Conservation (phyloP, 2,329 filamentous ascomycete species). For the Diaporthe aspalathi region DNA sequence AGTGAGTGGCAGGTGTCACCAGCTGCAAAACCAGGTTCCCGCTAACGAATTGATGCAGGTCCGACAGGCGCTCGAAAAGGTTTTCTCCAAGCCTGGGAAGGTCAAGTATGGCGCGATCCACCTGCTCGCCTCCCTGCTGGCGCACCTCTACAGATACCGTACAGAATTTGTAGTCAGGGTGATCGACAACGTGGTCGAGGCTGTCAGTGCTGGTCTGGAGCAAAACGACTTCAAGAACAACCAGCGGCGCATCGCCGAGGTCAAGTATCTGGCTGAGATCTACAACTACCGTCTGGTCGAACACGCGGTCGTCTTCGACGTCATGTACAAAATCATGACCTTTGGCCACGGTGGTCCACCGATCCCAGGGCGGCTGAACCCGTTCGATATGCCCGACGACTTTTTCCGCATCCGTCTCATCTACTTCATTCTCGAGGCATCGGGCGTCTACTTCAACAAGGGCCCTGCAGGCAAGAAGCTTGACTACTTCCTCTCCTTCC, state of each 20-base stretch:
- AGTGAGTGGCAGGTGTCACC: conserved; percentile 52
- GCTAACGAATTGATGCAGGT: conserved; percentile 58
- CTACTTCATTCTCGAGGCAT: conserved; percentile 91
- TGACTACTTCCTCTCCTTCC: conserved; percentile 96
- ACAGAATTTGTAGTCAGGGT: conserved; percentile 90
- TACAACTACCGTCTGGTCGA: conserved; percentile 99
- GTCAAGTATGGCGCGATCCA: conserved; percentile 98
- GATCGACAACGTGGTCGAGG: conserved; percentile 91
- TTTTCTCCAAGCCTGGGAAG: conserved; percentile 96
- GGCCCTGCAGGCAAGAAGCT: conserved; percentile 96
- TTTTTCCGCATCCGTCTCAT: conserved; percentile 95
- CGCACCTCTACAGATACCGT: conserved; percentile 91
- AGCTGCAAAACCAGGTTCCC: conserved; percentile 38
- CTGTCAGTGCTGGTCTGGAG: conserved; percentile 87
- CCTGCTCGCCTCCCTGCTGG: conserved; percentile 88
- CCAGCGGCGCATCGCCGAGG: conserved; percentile 92
- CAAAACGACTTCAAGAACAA: conserved; percentile 98
- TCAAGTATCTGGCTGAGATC: conserved; percentile 95
- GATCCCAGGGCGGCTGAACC: conserved; percentile 79
- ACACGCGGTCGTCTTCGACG: conserved; percentile 94
- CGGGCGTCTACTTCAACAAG: conserved; percentile 94
- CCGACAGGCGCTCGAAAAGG: conserved; percentile 72
- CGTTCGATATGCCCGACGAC: conserved; percentile 89
- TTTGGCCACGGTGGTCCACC: conserved; percentile 92
- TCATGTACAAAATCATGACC: conserved; percentile 91